Base-by-base conservation (phyloP, 1,284 basidiomycete genomes). In the Chalciporus sp. region DNA sequence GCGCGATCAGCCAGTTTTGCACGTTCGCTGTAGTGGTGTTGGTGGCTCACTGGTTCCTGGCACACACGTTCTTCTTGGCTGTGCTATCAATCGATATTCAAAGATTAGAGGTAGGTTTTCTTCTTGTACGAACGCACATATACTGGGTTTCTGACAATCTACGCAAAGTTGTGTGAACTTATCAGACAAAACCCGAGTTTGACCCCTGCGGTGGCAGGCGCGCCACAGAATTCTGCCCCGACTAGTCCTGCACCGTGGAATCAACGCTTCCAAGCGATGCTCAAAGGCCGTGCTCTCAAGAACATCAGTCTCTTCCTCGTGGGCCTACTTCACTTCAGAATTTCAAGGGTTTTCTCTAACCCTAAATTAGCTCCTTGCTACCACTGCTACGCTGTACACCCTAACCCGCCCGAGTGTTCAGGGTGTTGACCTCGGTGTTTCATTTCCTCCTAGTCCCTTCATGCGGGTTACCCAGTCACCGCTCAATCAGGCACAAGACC, bases 1-100 rank as follows among this genome's bases (percentile, higher is more conserved):
- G 90, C 23, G 92, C 94, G 2, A 93, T 98, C 31, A 83, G 90
- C 47, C 94, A 98, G 67, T 97, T 98, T 67, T 97, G 95, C 72
- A 80, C 88, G 5, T 98, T 98, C 69, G 94, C 94, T 0, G 89
- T 95, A 42, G 94, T 97, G 31, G 93, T 97, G 7, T 82, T 98
- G 35, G 88, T 98, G 35, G 94, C 94, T 27, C 95, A 98, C 71
- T 98, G 94, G 91, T 97, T 95, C 72, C 76, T 96, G 52, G 90
- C 94, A 20, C 92, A 95, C 68, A 94, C 92, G 0, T 94, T 95
- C 72, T 96, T 95, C 71, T 79, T 94, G 61, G 90, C 94, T 16
- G 91, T 96, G 17, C 74, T 96, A 23, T 91, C 90, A 5, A 94
- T 96, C 62, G 94, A 96, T 73, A 85, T 95, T 51, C 92, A 95